Percentiles rank a stretch among this genome's conserved stretches.
Conservation (phyloP, 352 stramenopile species). For the Phytophthora pini region DNA sequence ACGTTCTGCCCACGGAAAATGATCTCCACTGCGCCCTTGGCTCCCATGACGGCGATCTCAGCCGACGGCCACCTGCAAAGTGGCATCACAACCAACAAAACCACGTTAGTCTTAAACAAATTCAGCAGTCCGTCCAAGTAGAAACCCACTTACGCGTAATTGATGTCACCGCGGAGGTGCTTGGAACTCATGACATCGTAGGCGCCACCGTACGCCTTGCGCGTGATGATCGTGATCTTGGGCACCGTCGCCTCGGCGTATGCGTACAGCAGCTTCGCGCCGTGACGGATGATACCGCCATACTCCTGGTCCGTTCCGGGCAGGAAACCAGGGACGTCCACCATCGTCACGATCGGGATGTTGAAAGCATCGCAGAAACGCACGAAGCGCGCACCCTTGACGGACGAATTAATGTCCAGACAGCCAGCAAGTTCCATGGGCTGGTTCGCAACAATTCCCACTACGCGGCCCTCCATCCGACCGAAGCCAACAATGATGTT, state of each 20-base stretch:
- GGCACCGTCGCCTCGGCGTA: conserved; percentile 98
- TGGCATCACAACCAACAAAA: conserved; percentile 7
- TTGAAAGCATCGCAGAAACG: conserved; percentile 99
- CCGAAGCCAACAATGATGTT: conserved; percentile 98
- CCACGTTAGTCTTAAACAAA: conserved; percentile 16
- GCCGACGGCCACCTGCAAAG: conserved; percentile 66
- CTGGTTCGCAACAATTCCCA: conserved; percentile 98
- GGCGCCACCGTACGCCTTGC: conserved; percentile 98
- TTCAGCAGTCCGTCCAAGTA: not conserved
- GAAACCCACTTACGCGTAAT: conserved; percentile 91
- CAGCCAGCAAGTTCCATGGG: conserved; percentile 96
- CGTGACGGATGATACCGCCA: conserved; percentile 96
- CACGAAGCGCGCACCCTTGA: conserved; percentile 98
- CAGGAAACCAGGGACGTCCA: conserved; percentile 99
- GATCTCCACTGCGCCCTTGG: conserved; percentile 97
- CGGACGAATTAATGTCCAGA: conserved; percentile 97
- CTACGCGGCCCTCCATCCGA: conserved; percentile 95
- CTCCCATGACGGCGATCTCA: conserved; percentile 92
- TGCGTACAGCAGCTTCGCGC: conserved; percentile 98
- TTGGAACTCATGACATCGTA: conserved; percentile 99
- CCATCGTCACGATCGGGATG: conserved; percentile 98
- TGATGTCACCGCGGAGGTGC: conserved; percentile 97
- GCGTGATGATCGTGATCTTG: conserved; percentile 99
- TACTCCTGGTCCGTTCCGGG: conserved; percentile 95
- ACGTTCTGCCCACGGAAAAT: conserved; percentile 97